Percentiles rank a stretch among this genome's conserved stretches.
These are phyloP conservation scores for Lithospermum erythrorhizon DNA, from an alignment of 257 asterid species.

Conservation along the genomic window DNA sequence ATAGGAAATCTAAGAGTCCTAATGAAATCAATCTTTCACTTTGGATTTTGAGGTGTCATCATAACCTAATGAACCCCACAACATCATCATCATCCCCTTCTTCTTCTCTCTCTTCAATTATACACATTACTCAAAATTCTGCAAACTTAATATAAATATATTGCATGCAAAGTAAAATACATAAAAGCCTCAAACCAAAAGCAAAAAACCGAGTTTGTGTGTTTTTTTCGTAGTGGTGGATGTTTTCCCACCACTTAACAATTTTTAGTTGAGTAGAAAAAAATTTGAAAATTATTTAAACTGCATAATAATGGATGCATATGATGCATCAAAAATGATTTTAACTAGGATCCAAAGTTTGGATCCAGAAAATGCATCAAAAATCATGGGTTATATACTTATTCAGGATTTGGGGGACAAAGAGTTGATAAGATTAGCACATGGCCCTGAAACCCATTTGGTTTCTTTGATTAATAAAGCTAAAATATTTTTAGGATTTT, in stretches of 20 bases:
- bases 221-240: background rate
- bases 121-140: background rate
- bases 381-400: constrained; percentile 72
- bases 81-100: constrained; percentile 2
- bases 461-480: constrained; percentile 48
- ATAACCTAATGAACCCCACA: constrained; percentile 29
- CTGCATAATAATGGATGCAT: constrained; percentile 45
- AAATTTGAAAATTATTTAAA: background rate
- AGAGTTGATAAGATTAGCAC: constrained; percentile 77
- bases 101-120: constrained; percentile 2
- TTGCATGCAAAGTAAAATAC: background rate
- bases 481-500: constrained; percentile 35
- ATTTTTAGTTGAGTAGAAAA: too few species aligned
- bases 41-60: constrained; percentile 11
- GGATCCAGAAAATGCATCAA: constrained; percentile 80
- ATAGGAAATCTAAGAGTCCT: background rate
- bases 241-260: background rate
- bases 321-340: constrained; percentile 61
- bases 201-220: background rate
- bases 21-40: background rate
- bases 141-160: background rate
- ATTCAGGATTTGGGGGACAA: constrained; percentile 74
- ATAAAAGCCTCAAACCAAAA: background rate
- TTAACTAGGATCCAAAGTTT: constrained; percentile 66
- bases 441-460: constrained; percentile 52